phyloP scores from a whole-genome alignment of 2,329 filamentous ascomycete species.

The Trichocomaceae sp. region DNA sequence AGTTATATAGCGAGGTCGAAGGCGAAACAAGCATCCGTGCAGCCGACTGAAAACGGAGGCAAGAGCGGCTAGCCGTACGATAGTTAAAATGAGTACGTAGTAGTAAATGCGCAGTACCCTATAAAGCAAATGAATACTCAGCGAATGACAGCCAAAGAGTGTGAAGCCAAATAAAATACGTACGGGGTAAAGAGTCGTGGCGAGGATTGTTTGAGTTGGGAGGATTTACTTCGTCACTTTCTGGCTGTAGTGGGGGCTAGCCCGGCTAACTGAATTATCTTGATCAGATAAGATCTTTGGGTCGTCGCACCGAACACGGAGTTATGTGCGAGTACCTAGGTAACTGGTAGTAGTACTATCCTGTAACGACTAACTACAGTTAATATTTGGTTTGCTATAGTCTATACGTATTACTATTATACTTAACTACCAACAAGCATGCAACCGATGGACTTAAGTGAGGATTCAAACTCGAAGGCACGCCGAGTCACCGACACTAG shows the following conservation, averaged over 20 bases:
- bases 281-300: neutral
- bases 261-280: neutral
- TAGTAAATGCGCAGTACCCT: neutral
- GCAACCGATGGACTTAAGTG: no score
- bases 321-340: neutral
- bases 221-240: neutral
- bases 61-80: slow-evolving; percentile 6
- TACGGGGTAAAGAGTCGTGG: neutral
- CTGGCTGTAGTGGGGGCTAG: neutral
- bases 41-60: slow-evolving; percentile 6
- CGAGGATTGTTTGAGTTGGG: neutral
- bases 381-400: no score
- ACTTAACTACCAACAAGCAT: no score
- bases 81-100: neutral
- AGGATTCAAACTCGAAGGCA: neutral
- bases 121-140: neutral
- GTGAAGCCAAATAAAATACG: neutral
- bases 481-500: neutral
- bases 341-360: no score
- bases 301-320: neutral
- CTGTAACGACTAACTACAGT: no score
- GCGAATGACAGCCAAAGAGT: neutral
- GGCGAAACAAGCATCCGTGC: neutral
- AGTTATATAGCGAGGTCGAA: neutral
- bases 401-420: no score